Evolutionary conservation across 331 rosid species (phyloP), one percentile per base, ranked within the genome.

Genomic region (Phaseolus coccineus): DNA sequence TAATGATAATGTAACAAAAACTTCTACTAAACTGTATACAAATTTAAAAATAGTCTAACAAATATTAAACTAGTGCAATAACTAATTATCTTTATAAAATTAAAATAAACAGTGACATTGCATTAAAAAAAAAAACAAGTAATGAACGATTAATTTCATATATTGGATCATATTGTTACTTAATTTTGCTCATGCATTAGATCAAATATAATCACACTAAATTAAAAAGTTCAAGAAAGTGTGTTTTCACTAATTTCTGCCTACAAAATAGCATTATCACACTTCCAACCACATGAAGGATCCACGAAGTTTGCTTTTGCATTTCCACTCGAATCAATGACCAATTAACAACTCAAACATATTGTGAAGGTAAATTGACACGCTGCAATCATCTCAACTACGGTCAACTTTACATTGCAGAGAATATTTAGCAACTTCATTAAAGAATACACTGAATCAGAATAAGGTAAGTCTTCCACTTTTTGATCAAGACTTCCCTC

Each of bases 341-440:
- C 19, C 42, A 37, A 46, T 59, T 31, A 90, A 39, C 27, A 74
- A 65, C 77, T 84, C 91, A 67, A 93, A 91, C 46, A 88, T 75
- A 13, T 62, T 87, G 30, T 84, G 88, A 35, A 89, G 15, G 62
- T 2, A 85, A 46, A 57, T 69, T 35, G 92, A 87, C 42, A 82
- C 73, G n/a, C 46, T 80, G 44, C 55, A 19, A 87, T 84, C 90
- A 90, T 79, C 58, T 76, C 84, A 28, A 62, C 46, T 13, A 88
- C 84, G 0, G 76, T 80, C 14, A 75, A 37, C 82, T 74, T 87
- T 1, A 89, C 35, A 51, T 85, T 78, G 69, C 76, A 55, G 74
- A 89, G 46, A 22, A 51, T 3, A 25, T 44, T 69, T 59, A 2
- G 25, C 13, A 69, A 52, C 65, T 77, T 71, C 14, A 5, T 0